Conservation (phyloP, 2,329 filamentous ascomycete species). For the Phoma sp. region DNA sequence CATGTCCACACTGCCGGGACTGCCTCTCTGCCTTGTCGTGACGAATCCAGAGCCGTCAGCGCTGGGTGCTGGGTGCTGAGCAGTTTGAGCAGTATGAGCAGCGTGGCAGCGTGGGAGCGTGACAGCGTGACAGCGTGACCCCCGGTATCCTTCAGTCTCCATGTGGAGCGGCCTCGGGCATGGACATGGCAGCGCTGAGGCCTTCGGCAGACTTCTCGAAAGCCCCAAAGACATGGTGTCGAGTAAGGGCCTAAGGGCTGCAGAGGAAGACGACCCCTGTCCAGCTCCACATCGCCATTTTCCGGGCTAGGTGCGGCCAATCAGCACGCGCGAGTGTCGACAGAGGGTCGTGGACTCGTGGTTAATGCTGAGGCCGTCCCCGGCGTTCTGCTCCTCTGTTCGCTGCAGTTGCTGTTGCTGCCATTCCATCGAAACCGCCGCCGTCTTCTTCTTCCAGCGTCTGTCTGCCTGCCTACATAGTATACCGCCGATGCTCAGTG, state of each 20-base stretch:
- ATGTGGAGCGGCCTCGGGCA: slow-evolving; percentile 22
- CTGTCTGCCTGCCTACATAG: slow-evolving; percentile 4
- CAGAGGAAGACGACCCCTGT: slow-evolving; percentile 21
- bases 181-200: slow-evolving; percentile 14
- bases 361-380: slow-evolving; percentile 44
- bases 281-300: slow-evolving; percentile 30
- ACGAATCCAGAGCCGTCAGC: background rate
- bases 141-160: slow-evolving; percentile 1
- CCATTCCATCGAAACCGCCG: slow-evolving; percentile 7
- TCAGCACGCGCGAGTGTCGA: slow-evolving; percentile 30
- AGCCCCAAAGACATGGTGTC: slow-evolving; percentile 33
- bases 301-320: slow-evolving; percentile 36
- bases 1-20: slow-evolving; percentile 28
- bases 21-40: background rate
- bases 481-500: slow-evolving; percentile 15
- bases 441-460: slow-evolving; percentile 4
- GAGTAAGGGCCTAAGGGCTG: slow-evolving; percentile 42
- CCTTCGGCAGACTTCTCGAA: slow-evolving; percentile 34
- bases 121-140: slow-evolving; percentile 1
- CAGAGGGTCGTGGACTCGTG: slow-evolving; percentile 33
- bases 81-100: background rate
- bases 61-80: background rate
- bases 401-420: slow-evolving; percentile 22
- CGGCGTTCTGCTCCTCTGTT: slow-evolving; percentile 29
- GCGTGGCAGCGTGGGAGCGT: too few species aligned